These are phyloP conservation scores for Pisolithus microcarpus DNA, from an alignment of 768 basidiomycete species.

Conservation along the genomic window DNA sequence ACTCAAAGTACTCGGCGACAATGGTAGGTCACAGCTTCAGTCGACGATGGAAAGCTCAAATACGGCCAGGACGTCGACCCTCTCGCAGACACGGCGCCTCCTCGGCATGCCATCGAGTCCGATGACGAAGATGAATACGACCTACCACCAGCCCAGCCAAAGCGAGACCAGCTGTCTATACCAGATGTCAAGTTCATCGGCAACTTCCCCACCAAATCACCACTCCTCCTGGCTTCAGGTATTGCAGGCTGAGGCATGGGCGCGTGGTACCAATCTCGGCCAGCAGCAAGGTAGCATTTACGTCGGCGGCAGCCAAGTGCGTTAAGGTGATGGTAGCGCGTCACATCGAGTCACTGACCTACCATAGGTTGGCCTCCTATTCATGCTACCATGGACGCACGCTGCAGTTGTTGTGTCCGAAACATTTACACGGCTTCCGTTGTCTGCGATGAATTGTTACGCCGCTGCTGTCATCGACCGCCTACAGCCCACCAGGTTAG, in stretches of 20 bases:
- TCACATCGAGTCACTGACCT: slow-evolving; percentile 1
- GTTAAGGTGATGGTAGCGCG: not conserved
- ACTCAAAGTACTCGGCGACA: not conserved
- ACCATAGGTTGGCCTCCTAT: slow-evolving; percentile 44
- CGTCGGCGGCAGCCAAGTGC: slow-evolving; percentile 42
- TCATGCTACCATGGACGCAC: slow-evolving; percentile 42
- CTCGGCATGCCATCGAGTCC: slow-evolving; percentile 57
- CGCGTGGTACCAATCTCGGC: slow-evolving; percentile 42
- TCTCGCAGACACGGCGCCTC: slow-evolving; percentile 47
- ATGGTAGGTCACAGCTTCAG: slow-evolving; percentile 1
- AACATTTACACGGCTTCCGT: slow-evolving; percentile 37
- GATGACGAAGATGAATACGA: slow-evolving; percentile 63
- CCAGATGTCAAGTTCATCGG: slow-evolving; percentile 35
- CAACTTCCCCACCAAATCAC: slow-evolving; percentile 18
- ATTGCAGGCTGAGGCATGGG: slow-evolving; percentile 45
- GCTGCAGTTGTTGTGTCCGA: slow-evolving; percentile 49
- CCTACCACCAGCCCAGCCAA: slow-evolving; percentile 23
- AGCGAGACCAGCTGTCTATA: slow-evolving; percentile 9
- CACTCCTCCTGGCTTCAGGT: slow-evolving; percentile 41
- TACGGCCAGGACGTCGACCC: slow-evolving; percentile 43
- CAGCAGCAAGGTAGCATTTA: slow-evolving; percentile 42
- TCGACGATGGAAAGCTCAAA: not conserved
- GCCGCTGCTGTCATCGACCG: slow-evolving; percentile 34
- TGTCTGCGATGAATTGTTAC: slow-evolving; percentile 45
- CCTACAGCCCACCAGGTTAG: slow-evolving; percentile 43